A percentile compares a stretch with the other conserved stretches of the same genome.
Conservation (phyloP, 805 yeast genomes). For the Candida corydali region DNA sequence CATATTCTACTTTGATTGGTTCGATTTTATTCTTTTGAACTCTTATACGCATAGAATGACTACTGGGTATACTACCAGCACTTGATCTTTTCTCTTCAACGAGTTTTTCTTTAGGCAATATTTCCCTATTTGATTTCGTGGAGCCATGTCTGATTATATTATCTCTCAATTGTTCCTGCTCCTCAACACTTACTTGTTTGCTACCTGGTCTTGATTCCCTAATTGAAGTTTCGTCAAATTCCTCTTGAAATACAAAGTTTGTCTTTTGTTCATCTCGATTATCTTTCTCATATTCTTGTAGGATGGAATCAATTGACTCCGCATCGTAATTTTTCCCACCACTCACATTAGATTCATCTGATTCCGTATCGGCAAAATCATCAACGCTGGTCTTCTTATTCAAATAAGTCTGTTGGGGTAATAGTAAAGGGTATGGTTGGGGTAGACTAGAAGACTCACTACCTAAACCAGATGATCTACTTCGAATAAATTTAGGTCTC, state of each 20-base stretch:
- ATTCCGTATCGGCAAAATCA: slow-evolving; percentile 38
- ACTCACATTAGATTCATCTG: slow-evolving; percentile 12
- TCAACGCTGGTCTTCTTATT: slow-evolving; percentile 19
- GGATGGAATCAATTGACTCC: slow-evolving; percentile 22
- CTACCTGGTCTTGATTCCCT: slow-evolving; percentile 2
- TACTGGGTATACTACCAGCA: not conserved
- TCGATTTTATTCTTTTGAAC: slow-evolving; percentile 12
- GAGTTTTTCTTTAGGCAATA: not conserved
- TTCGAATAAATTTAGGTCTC: slow-evolving; percentile 19
- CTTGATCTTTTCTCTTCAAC: slow-evolving; percentile 2
- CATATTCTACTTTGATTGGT: slow-evolving; percentile 7
- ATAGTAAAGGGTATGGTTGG: slow-evolving; percentile 2
- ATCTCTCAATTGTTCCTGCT: slow-evolving; percentile 3
- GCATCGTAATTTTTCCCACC: slow-evolving; percentile 13
- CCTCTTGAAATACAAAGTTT: slow-evolving; percentile 24
- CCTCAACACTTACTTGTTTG: slow-evolving; percentile 1
- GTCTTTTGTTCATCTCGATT: not conserved
- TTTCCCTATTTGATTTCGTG: not conserved
- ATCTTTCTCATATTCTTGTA: slow-evolving; percentile 21
- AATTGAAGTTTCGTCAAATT: slow-evolving; percentile 15
- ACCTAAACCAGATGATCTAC: slow-evolving; percentile 14
- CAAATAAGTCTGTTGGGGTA: not conserved
- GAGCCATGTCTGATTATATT: slow-evolving; percentile 5
- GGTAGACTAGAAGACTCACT: slow-evolving; percentile 5
- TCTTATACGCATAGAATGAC: slow-evolving; percentile 2